Evolutionary conservation across 225 moss, liverwort and hornwort genomes (phyloP).

Genomic region (Physcomitrellopsis africana): DNA sequence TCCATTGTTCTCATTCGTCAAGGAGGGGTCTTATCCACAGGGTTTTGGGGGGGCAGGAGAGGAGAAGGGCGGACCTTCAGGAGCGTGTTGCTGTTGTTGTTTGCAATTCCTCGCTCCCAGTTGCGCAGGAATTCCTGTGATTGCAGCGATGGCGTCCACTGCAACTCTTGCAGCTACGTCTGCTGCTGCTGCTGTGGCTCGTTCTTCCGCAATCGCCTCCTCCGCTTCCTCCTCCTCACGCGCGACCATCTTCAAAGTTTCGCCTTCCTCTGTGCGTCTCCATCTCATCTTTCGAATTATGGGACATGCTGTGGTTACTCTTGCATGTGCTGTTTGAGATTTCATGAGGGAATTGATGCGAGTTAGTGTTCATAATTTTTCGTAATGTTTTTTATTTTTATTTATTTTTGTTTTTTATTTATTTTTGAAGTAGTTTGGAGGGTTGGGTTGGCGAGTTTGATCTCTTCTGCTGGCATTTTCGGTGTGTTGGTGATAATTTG

Average conservation of each 20-base stretch:
- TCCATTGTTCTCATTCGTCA: constrained; percentile 15
- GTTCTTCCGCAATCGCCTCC: constrained; percentile 32
- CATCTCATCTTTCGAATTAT: not conserved
- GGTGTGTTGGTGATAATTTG: not conserved
- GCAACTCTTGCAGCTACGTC: constrained; percentile 25
- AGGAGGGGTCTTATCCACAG: constrained; percentile 24
- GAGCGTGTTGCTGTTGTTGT: not conserved
- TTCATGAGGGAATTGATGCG: not conserved
- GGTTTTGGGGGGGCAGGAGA: not conserved
- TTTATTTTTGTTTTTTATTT: too few relatives aligned
- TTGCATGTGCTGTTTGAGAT: not conserved
- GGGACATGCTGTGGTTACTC: not conserved
- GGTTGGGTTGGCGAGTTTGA: too few relatives aligned
- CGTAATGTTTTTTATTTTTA: not conserved
- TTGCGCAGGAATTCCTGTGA: not conserved
- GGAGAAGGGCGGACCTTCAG: too few relatives aligned
- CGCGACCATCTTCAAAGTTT: constrained; percentile 27
- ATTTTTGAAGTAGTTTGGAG: too few relatives aligned
- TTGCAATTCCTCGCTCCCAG: not conserved
- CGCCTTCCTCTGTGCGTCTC: constrained; percentile 34
- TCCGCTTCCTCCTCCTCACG: constrained; percentile 28
- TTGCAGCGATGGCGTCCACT: constrained; percentile 45
- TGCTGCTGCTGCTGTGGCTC: constrained; percentile 23
- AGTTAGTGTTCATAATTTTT: not conserved
- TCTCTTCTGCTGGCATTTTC: not conserved